phyloP scores from a whole-genome alignment of 192 early-diverging fungal genomes.

The Lunasporangiospora selenospora region DNA sequence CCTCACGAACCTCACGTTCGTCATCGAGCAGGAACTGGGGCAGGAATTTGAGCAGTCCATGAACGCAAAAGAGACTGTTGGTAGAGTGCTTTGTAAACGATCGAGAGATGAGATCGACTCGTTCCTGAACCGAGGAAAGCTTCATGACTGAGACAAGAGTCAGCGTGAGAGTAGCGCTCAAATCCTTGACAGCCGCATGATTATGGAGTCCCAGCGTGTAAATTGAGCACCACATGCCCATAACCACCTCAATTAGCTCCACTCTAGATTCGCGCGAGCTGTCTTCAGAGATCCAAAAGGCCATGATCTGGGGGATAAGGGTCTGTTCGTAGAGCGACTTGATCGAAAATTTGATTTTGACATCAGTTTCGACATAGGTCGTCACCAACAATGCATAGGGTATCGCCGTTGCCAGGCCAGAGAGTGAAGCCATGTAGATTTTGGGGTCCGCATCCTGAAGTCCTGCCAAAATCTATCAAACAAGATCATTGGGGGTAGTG shows the following conservation, averaged over 20 bases:
- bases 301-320: conserved; percentile 48
- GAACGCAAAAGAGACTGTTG: conserved; percentile 37
- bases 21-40: conserved; percentile 45
- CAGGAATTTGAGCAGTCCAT: conserved; percentile 37
- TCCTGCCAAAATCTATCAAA: conserved; percentile 38
- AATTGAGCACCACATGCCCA: conserved; percentile 49
- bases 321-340: conserved; percentile 46
- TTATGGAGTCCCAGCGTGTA: conserved; percentile 34
- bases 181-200: conserved; percentile 38
- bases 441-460: conserved; percentile 46
- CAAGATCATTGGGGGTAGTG: too few species aligned
- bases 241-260: conserved; percentile 36
- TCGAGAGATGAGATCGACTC: conserved; percentile 35
- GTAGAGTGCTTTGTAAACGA: conserved; percentile 48
- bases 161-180: conserved; percentile 37
- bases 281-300: conserved; percentile 47
- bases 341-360: conserved; percentile 35
- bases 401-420: conserved; percentile 36
- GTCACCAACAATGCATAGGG: conserved; percentile 40
- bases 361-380: conserved; percentile 32
- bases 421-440: conserved; percentile 36
- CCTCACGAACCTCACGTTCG: conserved; percentile 31
- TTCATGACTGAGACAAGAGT: conserved; percentile 41
- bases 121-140: conserved; percentile 18
- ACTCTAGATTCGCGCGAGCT: conserved; percentile 17